Evolutionary conservation across 208 protist genomes (phyloP), one percentile per base, ranked within the genome.

Genomic region (Leishmania guyanensis): DNA sequence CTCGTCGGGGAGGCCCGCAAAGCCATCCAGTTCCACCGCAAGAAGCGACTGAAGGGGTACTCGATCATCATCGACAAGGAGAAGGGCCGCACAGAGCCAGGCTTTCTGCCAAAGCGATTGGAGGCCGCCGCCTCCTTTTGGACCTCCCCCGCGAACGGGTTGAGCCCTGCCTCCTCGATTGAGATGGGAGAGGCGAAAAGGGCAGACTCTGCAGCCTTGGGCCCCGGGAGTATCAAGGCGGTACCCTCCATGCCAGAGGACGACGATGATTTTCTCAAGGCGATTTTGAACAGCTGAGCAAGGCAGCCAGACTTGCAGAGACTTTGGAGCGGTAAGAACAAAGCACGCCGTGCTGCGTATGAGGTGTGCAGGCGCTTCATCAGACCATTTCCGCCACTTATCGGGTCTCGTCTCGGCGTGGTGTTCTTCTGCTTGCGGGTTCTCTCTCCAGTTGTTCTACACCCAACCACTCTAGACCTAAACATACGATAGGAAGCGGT

Each of bases 61-160:
- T 71, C 83, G 16, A 85, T 97, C 12, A 89, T 88, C 65, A 92
- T 96, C 50, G 94, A 93, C 73, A 60, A 84, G 70, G 94, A 96
- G 87, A 81, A 87, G 9, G 94, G 94, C 54, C 89, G 93, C n/a
- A 84, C 83, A 16, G 86, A 96, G 60, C 66, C 75, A 3, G 79
- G 74, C 16, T 96, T 96, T 78, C 71, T 95, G n/a, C 94, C 94
- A 20, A 83, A 86, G 81, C 85, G 94, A 0, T 68, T 98, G 4
- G 85, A 84, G 0, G 64, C 78, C 17, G 90, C 89, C 1, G 80
- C 75, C 26, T n/a, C 56, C 22, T 78, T 77, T 50, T 53, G 72
- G 76, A 22, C 65, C 36, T 9, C 65, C 20, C 9, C 53, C 39
- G 14, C 70, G 39, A 56, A 46, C 39, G 51, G 29, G 26, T 39